Base-by-base conservation (phyloP, 208 protist species). In the Novymonas esmeraldas region DNA sequence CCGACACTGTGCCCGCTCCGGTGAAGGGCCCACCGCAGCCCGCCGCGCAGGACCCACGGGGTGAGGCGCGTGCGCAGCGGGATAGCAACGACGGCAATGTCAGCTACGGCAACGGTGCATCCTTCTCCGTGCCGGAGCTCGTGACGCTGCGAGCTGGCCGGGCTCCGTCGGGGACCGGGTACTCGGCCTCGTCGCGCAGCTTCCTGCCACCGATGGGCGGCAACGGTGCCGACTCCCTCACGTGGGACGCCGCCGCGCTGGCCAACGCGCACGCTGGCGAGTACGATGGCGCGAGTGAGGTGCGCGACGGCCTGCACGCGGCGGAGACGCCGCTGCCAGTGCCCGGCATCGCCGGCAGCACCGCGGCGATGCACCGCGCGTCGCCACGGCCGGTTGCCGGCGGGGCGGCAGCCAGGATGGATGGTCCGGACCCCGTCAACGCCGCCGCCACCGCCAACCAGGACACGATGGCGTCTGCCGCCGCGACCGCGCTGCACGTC, bases 101-200 rank as follows among this genome's bases (percentile, higher is more conserved):
- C 20, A 38, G 28, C n/a, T 18, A 18, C 6, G 54, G 13, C 20
- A 44, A 29, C 3, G 34, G 6, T 4, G 11, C 11, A n/a, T 41
- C 34, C 3, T 42, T 26, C 20, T 44, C 29, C 34, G 33, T 22
- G 62, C 20, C 22, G 14, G 50, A 16, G 11, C 18, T 26, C 6
- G 44, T 1, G 54, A 33, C 5, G 11, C n/a, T 34, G 28, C 7
- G n/a, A 26, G 20, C 10, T 2, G 36, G 44, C 33, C n/a, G 24
- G 0, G 20, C n/a, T 9, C 36, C 46, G 11, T 49, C 29, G n/a
- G 54, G 55, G 16, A 41, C 55, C 11, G 65, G 42, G 24, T 58
- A 59, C 65, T 63, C 57, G 2, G 39, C 31, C 20, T 41, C 45
- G 38, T 65, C 39, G 13, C 66, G 9, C 2, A 51, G 66, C 10